A percentile compares a stretch with the other conserved stretches of the same genome.
These are phyloP conservation scores for Penicillium sp. DNA, from an alignment of 2,329 filamentous ascomycete genomes.

Conservation along the genomic window DNA sequence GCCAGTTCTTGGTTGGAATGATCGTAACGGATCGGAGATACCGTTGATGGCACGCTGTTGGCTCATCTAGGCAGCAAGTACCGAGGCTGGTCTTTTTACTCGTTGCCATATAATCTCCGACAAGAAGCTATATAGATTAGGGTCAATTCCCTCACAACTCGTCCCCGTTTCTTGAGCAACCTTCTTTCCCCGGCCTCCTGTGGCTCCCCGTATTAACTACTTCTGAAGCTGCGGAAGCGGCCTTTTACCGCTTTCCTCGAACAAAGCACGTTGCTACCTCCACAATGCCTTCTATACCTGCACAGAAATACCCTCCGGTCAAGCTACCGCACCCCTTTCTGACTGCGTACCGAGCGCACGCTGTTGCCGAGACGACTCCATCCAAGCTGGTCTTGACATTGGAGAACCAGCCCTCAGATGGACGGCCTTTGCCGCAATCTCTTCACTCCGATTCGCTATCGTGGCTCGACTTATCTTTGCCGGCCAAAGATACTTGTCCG, in stretches of 20 bases:
- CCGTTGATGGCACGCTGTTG: not conserved
- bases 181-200: not conserved
- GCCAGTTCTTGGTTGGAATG: not conserved
- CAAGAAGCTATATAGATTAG: not conserved
- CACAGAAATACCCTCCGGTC: conserved; percentile 35
- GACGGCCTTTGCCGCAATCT: conserved; percentile 35
- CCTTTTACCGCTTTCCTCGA: not conserved
- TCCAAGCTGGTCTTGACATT: conserved; percentile 33
- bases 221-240: not conserved
- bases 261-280: not conserved
- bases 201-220: not conserved
- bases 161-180: not conserved
- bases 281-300: conserved; percentile 13
- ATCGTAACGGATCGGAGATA: not conserved
- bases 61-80: not conserved
- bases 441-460: conserved; percentile 40
- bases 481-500: conserved; percentile 16
- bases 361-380: conserved; percentile 27
- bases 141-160: not conserved
- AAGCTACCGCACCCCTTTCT: conserved; percentile 50
- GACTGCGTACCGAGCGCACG: conserved; percentile 43
- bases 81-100: not conserved
- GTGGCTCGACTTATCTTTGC: conserved; percentile 37
- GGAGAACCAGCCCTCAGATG: conserved; percentile 30
- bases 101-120: not conserved